Conservation (phyloP, 352 stramenopile genomes). For the Phytophthora hybrid region DNA sequence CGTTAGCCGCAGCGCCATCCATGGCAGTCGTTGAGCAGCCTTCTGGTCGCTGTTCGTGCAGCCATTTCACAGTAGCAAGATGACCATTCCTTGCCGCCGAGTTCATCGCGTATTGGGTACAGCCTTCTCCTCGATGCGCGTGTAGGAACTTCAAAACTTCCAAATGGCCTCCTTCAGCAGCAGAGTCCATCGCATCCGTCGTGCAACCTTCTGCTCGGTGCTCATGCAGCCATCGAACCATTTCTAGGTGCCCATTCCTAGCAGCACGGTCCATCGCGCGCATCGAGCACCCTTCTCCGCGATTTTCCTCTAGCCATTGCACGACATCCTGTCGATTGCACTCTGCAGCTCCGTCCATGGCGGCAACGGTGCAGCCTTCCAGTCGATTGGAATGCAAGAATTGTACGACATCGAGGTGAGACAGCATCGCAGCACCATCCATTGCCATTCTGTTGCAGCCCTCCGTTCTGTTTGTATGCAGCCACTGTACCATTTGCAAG, state of each 20-base stretch:
- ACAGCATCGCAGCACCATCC: constrained; percentile 34
- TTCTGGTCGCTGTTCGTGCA: constrained; percentile 44
- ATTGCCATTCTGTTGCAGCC: constrained; percentile 40
- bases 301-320: constrained; percentile 39
- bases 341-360: constrained; percentile 38
- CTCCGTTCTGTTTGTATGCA: constrained; percentile 33
- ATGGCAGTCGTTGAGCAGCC: constrained; percentile 30
- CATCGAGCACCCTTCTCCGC: constrained; percentile 39
- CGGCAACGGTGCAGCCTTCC: constrained; percentile 35
- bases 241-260: constrained; percentile 32
- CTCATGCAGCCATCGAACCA: constrained; percentile 38
- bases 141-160: constrained; percentile 39
- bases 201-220: constrained; percentile 35
- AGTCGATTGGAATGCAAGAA: constrained; percentile 43
- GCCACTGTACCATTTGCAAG: constrained; percentile 36
- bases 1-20: constrained; percentile 30
- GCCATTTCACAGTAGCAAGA: constrained; percentile 58
- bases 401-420: constrained; percentile 39
- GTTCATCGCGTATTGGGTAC: constrained; percentile 50
- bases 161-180: constrained; percentile 32
- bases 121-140: constrained; percentile 31
- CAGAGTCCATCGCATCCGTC: constrained; percentile 30
- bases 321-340: constrained; percentile 29
- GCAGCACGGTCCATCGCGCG: constrained; percentile 40
- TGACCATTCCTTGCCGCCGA: constrained; percentile 60